Evolutionary conservation across 352 stramenopile genomes (phyloP).

Genomic region (Phytophthora macrochlamydospora): DNA sequence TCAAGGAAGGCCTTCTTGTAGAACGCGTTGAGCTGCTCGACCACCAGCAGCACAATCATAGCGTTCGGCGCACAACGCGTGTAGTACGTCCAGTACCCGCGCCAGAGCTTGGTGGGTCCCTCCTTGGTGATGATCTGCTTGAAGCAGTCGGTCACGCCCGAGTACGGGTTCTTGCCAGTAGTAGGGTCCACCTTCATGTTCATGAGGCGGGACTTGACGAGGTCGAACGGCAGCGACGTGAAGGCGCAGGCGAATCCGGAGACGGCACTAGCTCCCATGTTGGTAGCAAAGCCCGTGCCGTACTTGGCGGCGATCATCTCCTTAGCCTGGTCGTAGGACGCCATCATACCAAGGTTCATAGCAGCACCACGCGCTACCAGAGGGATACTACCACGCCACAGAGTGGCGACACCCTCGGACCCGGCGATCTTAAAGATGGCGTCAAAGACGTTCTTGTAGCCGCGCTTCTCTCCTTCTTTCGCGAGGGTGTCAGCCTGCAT

Average conservation of each 20-base stretch:
- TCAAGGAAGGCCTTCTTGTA: conserved; percentile 80
- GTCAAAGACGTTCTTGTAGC: conserved; percentile 99
- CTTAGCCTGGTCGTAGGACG: conserved; percentile 99
- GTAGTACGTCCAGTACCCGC: conserved; percentile 98
- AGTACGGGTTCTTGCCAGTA: conserved; percentile 94
- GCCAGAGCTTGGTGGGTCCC: conserved; percentile 95
- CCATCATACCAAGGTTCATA: conserved; percentile 99
- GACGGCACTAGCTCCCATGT: conserved; percentile 93
- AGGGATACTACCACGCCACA: conserved; percentile 92
- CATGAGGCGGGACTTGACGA: conserved; percentile 99
- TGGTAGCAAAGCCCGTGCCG: conserved; percentile 85
- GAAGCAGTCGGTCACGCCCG: conserved; percentile 95
- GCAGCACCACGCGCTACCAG: conserved; percentile 96
- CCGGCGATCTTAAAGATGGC: conserved; percentile 90
- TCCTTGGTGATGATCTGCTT: conserved; percentile 95
- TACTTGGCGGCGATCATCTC: conserved; percentile 81
- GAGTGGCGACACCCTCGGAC: conserved; percentile 87
- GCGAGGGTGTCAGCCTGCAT: conserved; percentile 98
- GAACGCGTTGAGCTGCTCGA: conserved; percentile 94
- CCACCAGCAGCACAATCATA: conserved; percentile 99
- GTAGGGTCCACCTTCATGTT: conserved; percentile 94
- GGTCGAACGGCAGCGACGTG: conserved; percentile 98
- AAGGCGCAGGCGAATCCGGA: conserved; percentile 98
- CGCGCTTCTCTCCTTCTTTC: conserved; percentile 88
- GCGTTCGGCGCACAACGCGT: conserved; percentile 97